Evolutionary conservation across 176 grass and related monocot species (phyloP), one percentile per base, ranked within the genome.

Genomic region (Tillandsia fasciculata): DNA sequence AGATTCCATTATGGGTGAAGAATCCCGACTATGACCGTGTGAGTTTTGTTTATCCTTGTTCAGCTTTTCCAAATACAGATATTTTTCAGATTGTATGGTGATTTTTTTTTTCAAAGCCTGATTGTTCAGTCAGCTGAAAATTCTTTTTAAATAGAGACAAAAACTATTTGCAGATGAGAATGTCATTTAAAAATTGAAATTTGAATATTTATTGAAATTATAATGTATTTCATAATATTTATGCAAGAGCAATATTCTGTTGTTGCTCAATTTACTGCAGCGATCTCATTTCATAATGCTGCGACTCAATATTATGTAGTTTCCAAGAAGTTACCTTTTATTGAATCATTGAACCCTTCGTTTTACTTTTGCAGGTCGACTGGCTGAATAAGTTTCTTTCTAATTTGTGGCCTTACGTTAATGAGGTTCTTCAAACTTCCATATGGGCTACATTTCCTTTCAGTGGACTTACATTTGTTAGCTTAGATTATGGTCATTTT

Each of bases 1-100:
- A 97, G 48, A 90, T 97, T 79, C 93, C 93, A 17, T 78, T 83
- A 52, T 97, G 93, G 93, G 67, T 97, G 67, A 97, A 92, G 77
- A 85, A 75, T 76, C 93, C 93, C 66, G 93, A 97, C 53, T 92
- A 92, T 70, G 93, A 92, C 27, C 77, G 93, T 72, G 93, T 96
- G n/a, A 72, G 64, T 71, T 65, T 33, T 2, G 49, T 2, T 13
- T 50, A 48, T 13, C 28, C 18, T 74, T 51, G 50, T 52, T 7
- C 2, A 66, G 9, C 26, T 51, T 69, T 14, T 65, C 22, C 22
- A 73, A 50, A 28, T 3, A 20, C 74, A 49, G 64, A 12, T 26
- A 42, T 58, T 0, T 51, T 79, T 11, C 48, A 29, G 1, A 56
- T 65, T 48, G 53, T 65, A 12, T 26, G 2, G 50, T 77, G 48